A percentile compares a stretch with the other conserved stretches of the same genome.
phyloP scores from a whole-genome alignment of 306 rosid species.

The Corylus avellana region DNA sequence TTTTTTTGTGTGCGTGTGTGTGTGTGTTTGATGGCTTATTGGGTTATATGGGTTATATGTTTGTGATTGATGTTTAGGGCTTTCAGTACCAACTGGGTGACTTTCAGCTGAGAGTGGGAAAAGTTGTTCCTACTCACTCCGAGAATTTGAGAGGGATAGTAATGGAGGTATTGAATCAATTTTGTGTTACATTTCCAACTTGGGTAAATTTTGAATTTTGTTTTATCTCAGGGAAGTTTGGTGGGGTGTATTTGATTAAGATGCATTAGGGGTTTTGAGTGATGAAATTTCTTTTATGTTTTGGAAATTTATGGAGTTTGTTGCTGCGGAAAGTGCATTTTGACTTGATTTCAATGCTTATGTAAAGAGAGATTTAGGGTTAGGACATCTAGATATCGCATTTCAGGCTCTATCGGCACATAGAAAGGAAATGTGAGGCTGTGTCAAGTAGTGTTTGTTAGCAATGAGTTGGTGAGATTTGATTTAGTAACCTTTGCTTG shows the following conservation, averaged over 20 bases:
- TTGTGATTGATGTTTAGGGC: constrained; percentile 31
- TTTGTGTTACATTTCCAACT: neutral
- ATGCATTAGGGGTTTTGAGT: neutral
- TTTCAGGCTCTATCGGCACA: neutral
- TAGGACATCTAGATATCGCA: neutral
- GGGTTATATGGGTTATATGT: neutral
- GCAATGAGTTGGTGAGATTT: neutral
- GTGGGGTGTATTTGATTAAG: neutral
- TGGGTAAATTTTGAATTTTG: neutral
- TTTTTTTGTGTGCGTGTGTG: neutral
- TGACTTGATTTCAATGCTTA: neutral
- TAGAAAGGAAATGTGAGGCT: neutral
- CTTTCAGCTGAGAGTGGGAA: constrained; percentile 75
- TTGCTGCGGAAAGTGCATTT: neutral
- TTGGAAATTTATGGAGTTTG: neutral
- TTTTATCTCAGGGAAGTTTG: neutral
- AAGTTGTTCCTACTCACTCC: constrained; percentile 71
- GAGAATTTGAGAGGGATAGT: constrained; percentile 84
- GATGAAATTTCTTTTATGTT: neutral
- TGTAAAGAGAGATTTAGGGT: neutral
- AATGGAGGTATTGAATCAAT: constrained; percentile 63
- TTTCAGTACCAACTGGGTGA: constrained; percentile 79
- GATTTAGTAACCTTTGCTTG: neutral
- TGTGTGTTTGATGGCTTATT: neutral
- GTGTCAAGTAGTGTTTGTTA: neutral